These are phyloP conservation scores for Elongisporangium prolatum DNA, from an alignment of 352 stramenopile genomes.

Conservation along the genomic window DNA sequence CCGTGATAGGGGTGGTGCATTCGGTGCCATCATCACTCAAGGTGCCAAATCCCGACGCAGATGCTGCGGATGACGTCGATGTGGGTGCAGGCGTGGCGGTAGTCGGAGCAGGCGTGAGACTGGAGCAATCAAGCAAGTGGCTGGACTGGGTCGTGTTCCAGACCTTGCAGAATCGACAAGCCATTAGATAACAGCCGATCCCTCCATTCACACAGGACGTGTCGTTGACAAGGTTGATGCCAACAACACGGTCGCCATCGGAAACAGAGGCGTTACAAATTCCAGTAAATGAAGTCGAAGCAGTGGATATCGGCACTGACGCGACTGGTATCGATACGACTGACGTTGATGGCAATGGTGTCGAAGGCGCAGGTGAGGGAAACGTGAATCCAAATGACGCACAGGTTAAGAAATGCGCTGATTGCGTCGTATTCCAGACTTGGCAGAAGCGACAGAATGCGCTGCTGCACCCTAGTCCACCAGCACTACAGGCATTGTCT, in stretches of 20 bases:
- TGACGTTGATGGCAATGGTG: no score
- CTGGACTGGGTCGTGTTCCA: conserved; percentile 8
- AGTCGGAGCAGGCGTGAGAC: no score
- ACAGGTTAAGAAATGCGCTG: conserved; percentile 9
- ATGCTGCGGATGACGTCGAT: no score
- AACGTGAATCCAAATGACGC: not conserved
- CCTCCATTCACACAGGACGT: not conserved
- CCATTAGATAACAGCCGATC: conserved; percentile 1
- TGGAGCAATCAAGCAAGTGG: conserved; percentile 4
- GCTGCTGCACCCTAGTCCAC: conserved; percentile 21
- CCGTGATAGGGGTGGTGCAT: no score
- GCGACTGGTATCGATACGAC: not conserved
- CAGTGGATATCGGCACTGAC: not conserved
- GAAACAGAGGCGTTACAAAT: no score
- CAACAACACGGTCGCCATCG: no score
- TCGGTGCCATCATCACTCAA: no score
- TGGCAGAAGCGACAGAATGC: conserved; percentile 26
- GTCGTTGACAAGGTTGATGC: not conserved
- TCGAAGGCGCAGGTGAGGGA: not conserved
- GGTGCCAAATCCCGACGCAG: no score
- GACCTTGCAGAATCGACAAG: conserved; percentile 19
- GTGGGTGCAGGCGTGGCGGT: no score
- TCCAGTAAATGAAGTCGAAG: no score
- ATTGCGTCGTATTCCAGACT: conserved; percentile 12
- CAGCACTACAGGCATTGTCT: no score